Evolutionary conservation across 2,329 filamentous ascomycete genomes (phyloP), one percentile per base, ranked within the genome.

Genomic region (Epichloe typhina): DNA sequence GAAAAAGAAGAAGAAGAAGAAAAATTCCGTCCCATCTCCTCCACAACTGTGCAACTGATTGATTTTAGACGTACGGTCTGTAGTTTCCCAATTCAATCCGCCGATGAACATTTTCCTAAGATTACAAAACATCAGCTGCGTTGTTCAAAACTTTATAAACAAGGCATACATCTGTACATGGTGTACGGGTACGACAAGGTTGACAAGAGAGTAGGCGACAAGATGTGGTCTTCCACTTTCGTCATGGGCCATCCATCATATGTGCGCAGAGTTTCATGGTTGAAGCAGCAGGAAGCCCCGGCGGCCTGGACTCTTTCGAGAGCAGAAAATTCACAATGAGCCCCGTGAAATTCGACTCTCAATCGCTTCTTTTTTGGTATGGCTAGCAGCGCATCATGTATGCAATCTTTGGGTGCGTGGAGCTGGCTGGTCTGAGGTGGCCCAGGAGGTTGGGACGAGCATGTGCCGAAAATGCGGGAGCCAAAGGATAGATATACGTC

Each of bases 61-160:
- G 12, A 5, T 23, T 36, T 41, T 38, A 21, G 43, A 71, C 89
- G 77, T 82, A 97, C 91, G 83, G 72, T 97, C 91, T 51, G 93
- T 97, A 15, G 93, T 98, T 70, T 98, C 93, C 93, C 93, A 98
- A 66, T 98, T 98, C 50, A 98, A 73, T 40, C 93, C 93, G 61
- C 93, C 93, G 69, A 98, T 98, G 62, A 98, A 98, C 93, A 98
- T 98, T 74, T 98, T 98, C 63, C 93, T 98, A 71, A 62, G 54
- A 37, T 15, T 43, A 37, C 17, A 26, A 47, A 23, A 49, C 46
- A 47, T 48, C 26, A 55, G 50, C 37, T 39, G 37, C 42, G 21
- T 39, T 36, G 12, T 37, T 5, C 35, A n/a, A 39, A 15, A 13
- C 7, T 50, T 36, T 6, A 13, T 31, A 17, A 21, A 12, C 4